Conservation (phyloP, 2,329 filamentous ascomycete genomes). For the Hypoxylon sp. region DNA sequence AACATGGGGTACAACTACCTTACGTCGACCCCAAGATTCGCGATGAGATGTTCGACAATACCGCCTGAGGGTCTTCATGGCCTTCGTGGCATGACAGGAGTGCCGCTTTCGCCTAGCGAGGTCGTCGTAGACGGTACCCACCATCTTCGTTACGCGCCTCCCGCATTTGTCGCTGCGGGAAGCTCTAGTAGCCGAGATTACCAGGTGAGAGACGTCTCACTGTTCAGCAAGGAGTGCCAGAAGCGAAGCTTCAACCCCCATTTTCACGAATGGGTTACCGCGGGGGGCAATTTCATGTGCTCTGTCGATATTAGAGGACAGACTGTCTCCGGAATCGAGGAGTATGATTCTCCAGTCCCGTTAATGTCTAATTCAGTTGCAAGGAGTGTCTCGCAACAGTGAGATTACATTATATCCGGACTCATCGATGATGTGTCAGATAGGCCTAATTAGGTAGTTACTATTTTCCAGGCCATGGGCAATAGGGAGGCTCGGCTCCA, state of each 20-base stretch:
- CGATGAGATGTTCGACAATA: too few relatives aligned
- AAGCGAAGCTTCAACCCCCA: conserved; percentile 51
- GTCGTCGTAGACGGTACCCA: background rate
- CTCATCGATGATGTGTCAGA: too few relatives aligned
- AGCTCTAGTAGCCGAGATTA: background rate
- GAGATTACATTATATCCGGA: background rate
- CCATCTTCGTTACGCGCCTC: background rate
- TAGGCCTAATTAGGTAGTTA: too few relatives aligned
- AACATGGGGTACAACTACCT: too few relatives aligned
- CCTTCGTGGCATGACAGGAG: too few relatives aligned
- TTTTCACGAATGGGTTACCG: conserved; percentile 40
- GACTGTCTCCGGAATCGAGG: background rate
- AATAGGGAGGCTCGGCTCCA: conserved; percentile 3
- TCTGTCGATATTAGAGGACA: background rate
- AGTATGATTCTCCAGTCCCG: background rate
- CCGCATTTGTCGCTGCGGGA: background rate
- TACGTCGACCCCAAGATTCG: too few relatives aligned
- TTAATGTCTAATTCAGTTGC: background rate
- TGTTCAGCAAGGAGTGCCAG: conserved; percentile 49
- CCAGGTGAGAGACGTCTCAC: background rate
- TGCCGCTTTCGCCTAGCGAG: background rate
- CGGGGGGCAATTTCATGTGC: background rate
- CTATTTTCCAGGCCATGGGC: conserved; percentile 14
- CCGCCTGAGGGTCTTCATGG: too few relatives aligned
- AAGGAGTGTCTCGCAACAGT: background rate